Percentiles rank a stretch among this genome's conserved stretches.
Evolutionary conservation across 2,329 filamentous ascomycete species (phyloP).

Genomic region (Elsinoe australis): DNA sequence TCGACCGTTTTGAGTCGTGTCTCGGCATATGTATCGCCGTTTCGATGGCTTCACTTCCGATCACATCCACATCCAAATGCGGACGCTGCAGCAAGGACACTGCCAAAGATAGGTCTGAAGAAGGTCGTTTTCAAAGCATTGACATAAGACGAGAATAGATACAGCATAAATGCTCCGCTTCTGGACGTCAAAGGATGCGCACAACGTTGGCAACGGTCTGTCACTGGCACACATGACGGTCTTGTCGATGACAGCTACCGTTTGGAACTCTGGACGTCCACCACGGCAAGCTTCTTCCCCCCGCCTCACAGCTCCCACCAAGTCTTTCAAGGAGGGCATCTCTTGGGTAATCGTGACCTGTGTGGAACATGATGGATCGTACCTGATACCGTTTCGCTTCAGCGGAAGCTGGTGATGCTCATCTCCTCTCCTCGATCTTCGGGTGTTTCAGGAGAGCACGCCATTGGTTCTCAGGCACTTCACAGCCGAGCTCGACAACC

Average conservation of each 20-base stretch:
- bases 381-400: constrained; percentile 1
- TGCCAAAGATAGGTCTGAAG: constrained; percentile 9
- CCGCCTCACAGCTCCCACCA: background rate
- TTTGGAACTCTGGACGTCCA: too few relatives aligned
- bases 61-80: background rate
- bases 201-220: constrained; percentile 2
- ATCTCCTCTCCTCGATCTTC: constrained; percentile 7
- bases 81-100: constrained; percentile 6
- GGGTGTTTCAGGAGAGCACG: constrained; percentile 12
- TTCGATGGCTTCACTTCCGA: constrained; percentile 3
- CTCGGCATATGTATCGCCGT: constrained; percentile 12
- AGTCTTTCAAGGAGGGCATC: background rate
- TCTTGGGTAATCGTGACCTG: background rate
- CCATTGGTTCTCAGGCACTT: constrained; percentile 9
- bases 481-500: constrained; percentile 2
- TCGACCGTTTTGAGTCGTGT: constrained; percentile 1
- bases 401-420: constrained; percentile 1
- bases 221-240: background rate
- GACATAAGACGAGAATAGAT: constrained; percentile 9
- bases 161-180: background rate
- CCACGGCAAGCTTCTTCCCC: background rate
- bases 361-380: background rate
- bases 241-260: constrained; percentile 13
- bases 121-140: background rate
- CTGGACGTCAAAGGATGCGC: constrained; percentile 6